Evolutionary conservation across 23 red algal genomes (phyloP), one percentile per base, ranked within the genome.

Genomic region (Chondrus crispus): DNA sequence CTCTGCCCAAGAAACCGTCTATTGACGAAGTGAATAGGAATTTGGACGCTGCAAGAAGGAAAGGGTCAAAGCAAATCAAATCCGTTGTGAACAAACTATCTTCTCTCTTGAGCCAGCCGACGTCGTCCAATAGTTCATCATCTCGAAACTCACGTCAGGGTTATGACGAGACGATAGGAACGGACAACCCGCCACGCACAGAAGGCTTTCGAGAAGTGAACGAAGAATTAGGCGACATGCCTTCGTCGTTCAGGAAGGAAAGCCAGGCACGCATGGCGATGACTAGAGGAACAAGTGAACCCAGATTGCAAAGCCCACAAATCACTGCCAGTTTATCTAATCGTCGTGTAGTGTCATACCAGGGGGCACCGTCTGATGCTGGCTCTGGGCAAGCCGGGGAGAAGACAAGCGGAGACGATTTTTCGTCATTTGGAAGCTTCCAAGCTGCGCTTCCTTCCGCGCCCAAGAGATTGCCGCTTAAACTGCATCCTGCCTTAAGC

Each of bases 51-150:
- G 89, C 77, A 28, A 19, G 89, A 28, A 82, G 60, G 74, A 92
- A 84, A 52, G 89, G 89, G 18, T 69, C 89, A 19, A 92, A 92
- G 62, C 89, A 92, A 76, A 92, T 92, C 58, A 92, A 92, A 77
- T 83, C 75, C 26, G 79, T 92, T 30, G 89, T 92, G 29, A 84
- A 66, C 52, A 81, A 81, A 10, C 51, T 92, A 57, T 83, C 75
- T 1, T 60, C 75, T 42, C 26, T 92, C 9, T 38, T 92, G 79
- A 62, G 45, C 33, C 89, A 92, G 55, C 60, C 60, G 60, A 66
- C 0, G 0, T 22, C 8, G 6, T 32, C 26, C 60, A 66, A 66
- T 9, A 66, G 60, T 1, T 22, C 6, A 7, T 22, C 26, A 1
- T 22, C 35, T 8, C 60, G 9, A 66, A 66, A 66, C 26, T 66